phyloP scores from a whole-genome alignment of 1,284 basidiomycete species.

The Ganoderma multipileum region DNA sequence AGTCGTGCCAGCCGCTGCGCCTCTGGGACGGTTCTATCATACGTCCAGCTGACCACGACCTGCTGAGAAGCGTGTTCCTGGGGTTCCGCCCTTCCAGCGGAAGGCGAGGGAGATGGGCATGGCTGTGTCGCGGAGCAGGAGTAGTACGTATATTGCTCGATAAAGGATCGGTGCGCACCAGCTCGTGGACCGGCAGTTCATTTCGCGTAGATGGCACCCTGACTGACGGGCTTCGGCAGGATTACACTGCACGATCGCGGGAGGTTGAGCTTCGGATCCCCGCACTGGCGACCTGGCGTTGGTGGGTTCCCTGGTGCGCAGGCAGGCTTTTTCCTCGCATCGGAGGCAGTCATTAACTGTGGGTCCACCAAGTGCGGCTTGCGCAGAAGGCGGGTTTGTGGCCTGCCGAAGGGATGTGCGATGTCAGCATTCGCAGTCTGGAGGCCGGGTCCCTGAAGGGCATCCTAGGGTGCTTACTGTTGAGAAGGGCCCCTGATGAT shows the following conservation, averaged over 20 bases:
- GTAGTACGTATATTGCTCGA: slow-evolving; percentile 19
- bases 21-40: not conserved
- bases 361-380: not conserved
- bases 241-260: slow-evolving; percentile 1
- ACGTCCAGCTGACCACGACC: not conserved
- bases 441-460: not conserved
- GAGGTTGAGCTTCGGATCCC: slow-evolving; percentile 3
- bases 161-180: slow-evolving; percentile 15
- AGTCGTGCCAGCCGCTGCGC: not conserved
- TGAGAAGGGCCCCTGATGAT: not conserved
- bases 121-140: slow-evolving; percentile 17
- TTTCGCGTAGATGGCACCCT: slow-evolving; percentile 1
- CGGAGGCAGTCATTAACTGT: not conserved
- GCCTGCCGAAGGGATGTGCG: not conserved
- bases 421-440: not conserved
- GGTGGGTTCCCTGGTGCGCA: not conserved
- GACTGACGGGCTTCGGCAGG: slow-evolving; percentile 3
- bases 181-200: not conserved
- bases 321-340: not conserved
- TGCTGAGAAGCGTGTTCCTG: slow-evolving; percentile 1
- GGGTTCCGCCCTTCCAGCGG: not conserved
- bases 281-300: not conserved
- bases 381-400: not conserved
- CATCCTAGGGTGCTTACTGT: not conserved
- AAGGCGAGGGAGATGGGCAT: not conserved